Evolutionary conservation across 2,329 filamentous ascomycete genomes (phyloP).

Genomic region (Arthrobotrys entomopaga): DNA sequence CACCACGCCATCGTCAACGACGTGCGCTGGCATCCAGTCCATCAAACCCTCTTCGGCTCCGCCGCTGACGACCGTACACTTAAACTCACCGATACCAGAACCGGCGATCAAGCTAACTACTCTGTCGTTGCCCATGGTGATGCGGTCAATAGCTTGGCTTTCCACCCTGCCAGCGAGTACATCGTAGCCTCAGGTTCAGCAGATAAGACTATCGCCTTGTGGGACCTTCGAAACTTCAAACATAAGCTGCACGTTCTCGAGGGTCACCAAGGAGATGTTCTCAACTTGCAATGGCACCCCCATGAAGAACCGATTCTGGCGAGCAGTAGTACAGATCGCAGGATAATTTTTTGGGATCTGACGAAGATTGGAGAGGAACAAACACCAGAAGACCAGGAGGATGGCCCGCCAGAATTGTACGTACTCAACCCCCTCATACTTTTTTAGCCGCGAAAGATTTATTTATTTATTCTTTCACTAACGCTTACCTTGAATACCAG

Average conservation of each 20-base stretch:
- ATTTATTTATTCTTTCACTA: slow-evolving; percentile 56
- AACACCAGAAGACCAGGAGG: slow-evolving; percentile 90
- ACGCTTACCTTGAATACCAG: slow-evolving; percentile 63
- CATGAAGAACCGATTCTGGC: slow-evolving; percentile 87
- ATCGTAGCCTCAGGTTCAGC: slow-evolving; percentile 91
- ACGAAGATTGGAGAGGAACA: slow-evolving; percentile 93
- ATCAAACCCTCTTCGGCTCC: slow-evolving; percentile 84
- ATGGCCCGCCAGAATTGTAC: slow-evolving; percentile 92
- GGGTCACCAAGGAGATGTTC: slow-evolving; percentile 88
- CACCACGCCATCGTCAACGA: slow-evolving; percentile 95
- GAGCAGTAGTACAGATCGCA: slow-evolving; percentile 89
- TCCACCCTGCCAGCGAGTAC: slow-evolving; percentile 90
- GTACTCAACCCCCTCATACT: slow-evolving; percentile 61
- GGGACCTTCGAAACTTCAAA: slow-evolving; percentile 92
- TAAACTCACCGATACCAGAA: slow-evolving; percentile 88
- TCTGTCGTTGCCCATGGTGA: slow-evolving; percentile 76
- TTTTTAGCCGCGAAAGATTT: not conserved
- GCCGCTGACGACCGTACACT: slow-evolving; percentile 95
- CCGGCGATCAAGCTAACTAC: slow-evolving; percentile 72
- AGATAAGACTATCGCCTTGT: slow-evolving; percentile 93
- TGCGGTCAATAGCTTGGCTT: slow-evolving; percentile 94
- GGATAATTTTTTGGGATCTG: slow-evolving; percentile 96
- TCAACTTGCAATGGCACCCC: slow-evolving; percentile 93
- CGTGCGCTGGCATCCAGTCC: slow-evolving; percentile 91
- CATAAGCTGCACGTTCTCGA: slow-evolving; percentile 89